Base-by-base conservation (phyloP, 768 basidiomycete genomes). In the Favolaschia claudopus region DNA sequence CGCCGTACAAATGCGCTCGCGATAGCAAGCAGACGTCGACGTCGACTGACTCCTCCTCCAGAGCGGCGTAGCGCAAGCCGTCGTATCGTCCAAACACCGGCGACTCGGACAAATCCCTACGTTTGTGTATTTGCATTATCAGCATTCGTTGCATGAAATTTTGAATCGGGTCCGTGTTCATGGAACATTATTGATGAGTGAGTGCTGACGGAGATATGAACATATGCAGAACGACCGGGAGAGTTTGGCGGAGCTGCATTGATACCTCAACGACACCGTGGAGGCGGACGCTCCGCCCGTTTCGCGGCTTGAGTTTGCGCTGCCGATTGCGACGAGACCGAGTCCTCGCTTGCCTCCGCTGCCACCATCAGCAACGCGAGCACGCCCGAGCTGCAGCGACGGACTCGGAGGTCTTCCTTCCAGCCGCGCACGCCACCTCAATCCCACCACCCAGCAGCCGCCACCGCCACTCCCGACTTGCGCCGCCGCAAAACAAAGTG, bases 141-240 rank as follows among this genome's bases (percentile, higher is more conserved):
- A 91, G 55, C 85, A 90, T 60, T 94, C 92, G n/a, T 76, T 94
- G 55, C 78, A 83, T 55, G 90, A 92, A 67, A 92, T 94, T 58
- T 78, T 94, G 32, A 89, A 93, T 69, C 78, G 89, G 65, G 92
- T 93, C 70, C 54, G 88, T 79, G 31, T 24, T 55, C 22, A 49
- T 40, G 24, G 25, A 31, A 55, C 29, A 29, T 61, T 53, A 40
- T 61, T 56, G n/a, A n/a, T n/a, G n/a, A n/a, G n/a, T n/a, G n/a
- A n/a, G n/a, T n/a, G n/a, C n/a, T n/a, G n/a, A n/a, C n/a, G n/a
- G n/a, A n/a, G n/a, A n/a, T n/a, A n/a, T n/a, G n/a, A n/a, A n/a
- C n/a, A n/a, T n/a, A n/a, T n/a, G 62, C 68, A 93, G 92, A 91
- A 93, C 66, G 92, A 94, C 69, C 81, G 79, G 60, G 83, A 81